These are phyloP conservation scores for Pseudocercospora pini-densiflorae DNA, from an alignment of 2,329 filamentous ascomycete genomes.

Conservation along the genomic window DNA sequence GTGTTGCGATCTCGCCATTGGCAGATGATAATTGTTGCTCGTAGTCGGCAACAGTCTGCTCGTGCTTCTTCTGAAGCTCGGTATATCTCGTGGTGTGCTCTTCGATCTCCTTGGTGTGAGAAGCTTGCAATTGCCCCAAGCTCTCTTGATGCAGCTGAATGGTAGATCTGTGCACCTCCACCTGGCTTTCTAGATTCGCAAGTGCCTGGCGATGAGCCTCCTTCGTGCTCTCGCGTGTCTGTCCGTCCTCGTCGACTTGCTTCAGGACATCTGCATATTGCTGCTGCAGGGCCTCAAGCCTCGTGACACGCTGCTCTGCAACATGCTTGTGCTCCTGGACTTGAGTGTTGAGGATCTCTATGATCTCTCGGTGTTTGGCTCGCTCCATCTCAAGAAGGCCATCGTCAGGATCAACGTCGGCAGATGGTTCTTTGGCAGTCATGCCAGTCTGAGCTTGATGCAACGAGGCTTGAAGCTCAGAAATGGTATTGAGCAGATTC, in stretches of 20 bases:
- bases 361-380: conserved; percentile 54
- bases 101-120: conserved; percentile 62
- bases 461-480: conserved; percentile 70
- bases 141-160: conserved; percentile 60
- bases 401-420: conserved; percentile 26
- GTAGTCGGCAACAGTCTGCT: conserved; percentile 46
- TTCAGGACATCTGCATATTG: conserved; percentile 68
- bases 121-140: conserved; percentile 57
- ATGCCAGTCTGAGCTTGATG: conserved; percentile 41
- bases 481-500: conserved; percentile 72
- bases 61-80: conserved; percentile 43
- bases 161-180: conserved; percentile 60
- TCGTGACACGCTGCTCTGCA: conserved; percentile 69
- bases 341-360: conserved; percentile 68
- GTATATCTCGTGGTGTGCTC: conserved; percentile 41
- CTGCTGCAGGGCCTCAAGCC: conserved; percentile 75
- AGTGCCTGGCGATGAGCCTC: conserved; percentile 59
- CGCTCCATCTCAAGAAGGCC: conserved; percentile 47
- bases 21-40: conserved; percentile 65
- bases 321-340: conserved; percentile 81
- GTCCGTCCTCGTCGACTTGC: conserved; percentile 69
- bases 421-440: neutral
- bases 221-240: conserved; percentile 61
- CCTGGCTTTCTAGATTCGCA: conserved; percentile 60
- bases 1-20: conserved; percentile 62